Evolutionary conservation across 1,284 basidiomycete genomes (phyloP), one percentile per base, ranked within the genome.

Genomic region (Melampsora abietis-canadensis): DNA sequence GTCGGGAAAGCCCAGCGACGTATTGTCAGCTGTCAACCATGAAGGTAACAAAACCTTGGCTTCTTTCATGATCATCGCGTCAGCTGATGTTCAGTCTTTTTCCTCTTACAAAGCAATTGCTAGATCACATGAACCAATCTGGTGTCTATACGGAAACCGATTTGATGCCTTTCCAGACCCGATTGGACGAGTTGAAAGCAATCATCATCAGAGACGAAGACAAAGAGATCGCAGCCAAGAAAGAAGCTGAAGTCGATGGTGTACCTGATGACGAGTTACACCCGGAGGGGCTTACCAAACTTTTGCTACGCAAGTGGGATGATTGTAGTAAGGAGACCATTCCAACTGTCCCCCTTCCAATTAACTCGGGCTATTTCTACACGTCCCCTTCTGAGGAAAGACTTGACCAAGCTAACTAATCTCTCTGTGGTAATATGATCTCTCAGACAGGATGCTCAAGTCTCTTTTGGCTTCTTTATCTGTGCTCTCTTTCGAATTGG

Each of bases 11-110:
- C 24, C 92, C 93, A 0, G 94, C 93, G 21, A 92, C 90, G 0
- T 97, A 94, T 82, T 92, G 91, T 77, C 94, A 96, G 81, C 89
- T 97, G 77, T 91, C 92, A 44, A 93, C 90, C 76, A 95, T 96
- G 88, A 84, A 90, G 83, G 92, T 94, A 80, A 86, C 91, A 88
- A 68, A 57, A 44, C 40, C 34, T 37, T 44, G 75, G 76, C 76
- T 70, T 68, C 27, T 72, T 34, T 59, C 21, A 30, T 19, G 21
- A 27, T 37, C 44, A 19, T 19, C 30, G 14, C 37, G n/a, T 14
- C 14, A 46, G n/a, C 27, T 66, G 40, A 21, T 66, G 27, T 59
- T n/a, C 24, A 47, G 8, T 27, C 8, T 69, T 19, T 10, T 30
- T 30, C 54, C 47, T 37, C 47, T 44, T 54, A 66, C 19, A 69